Evolutionary conservation across 73 alveolate species (phyloP).

Genomic region (Tetrahymena malaccensis): DNA sequence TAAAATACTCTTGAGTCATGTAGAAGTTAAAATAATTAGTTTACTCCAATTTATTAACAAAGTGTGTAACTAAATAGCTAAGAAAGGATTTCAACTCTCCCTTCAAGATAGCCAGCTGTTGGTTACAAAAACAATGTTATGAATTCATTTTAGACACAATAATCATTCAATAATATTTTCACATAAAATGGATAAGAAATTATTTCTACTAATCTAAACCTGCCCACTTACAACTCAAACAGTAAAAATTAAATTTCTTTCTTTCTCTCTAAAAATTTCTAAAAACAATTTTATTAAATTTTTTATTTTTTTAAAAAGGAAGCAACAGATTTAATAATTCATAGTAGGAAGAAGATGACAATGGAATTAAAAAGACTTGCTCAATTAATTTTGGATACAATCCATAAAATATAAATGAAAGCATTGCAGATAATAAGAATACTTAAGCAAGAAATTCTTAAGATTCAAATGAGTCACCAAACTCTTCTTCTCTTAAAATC

Average conservation of each 20-base stretch:
- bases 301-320: neutral
- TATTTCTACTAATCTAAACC: neutral
- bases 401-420: neutral
- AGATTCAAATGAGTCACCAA: neutral
- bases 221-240: neutral
- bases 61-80: neutral
- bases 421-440: neutral
- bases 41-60: neutral
- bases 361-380: neutral
- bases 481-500: neutral
- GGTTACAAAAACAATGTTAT: neutral
- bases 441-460: neutral
- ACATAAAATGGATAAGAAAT: neutral
- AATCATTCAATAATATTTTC: neutral
- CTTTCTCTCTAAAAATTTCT: too few species aligned
- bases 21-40: neutral
- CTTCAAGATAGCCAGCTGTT: neutral
- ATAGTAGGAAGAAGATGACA: neutral
- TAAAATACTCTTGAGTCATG: neutral
- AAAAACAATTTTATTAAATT: neutral
- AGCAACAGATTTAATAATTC: neutral
- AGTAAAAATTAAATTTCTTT: neutral
- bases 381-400: neutral
- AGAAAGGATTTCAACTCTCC: neutral
- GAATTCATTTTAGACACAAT: neutral